Evolutionary conservation across 176 grass and related monocot species (phyloP), one percentile per base, ranked within the genome.

Genomic region (Carex myosuroides): DNA sequence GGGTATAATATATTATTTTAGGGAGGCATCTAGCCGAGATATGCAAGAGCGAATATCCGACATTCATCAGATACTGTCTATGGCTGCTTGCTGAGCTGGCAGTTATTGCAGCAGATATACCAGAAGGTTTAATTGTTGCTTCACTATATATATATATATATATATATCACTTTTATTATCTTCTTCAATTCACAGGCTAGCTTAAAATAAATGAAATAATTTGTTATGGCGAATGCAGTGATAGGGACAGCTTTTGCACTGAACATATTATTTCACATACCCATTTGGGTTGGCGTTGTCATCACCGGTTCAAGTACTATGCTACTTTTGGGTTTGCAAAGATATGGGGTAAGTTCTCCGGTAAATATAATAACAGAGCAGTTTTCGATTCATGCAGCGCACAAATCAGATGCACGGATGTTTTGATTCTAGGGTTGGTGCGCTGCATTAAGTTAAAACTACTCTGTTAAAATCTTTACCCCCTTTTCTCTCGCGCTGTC

Each of bases 231-330:
- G 20, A 61, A 82, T 50, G 20, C 80, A 82, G 80, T 82, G 80
- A 82, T 82, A 17, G 80, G 80, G 21, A 82, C 80, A 77, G 95
- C 91, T n/a, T 98, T 98, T 48, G 91, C 92, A 60, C 87, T 98
- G 79, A 91, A 98, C 59, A 87, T 95, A 22, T 59, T 98, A 60
- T 98, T 98, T 57, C 89, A 84, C 58, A 98, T 98, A 29, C 95
- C 95, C 0, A 26, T 98, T 10, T 98, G 95, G 95, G 85, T 63
- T 12, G 95, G 95, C 20, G 95, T 98, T 66, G 92, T 98, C 18
- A 98, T 98, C 80, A 94, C 95, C 8, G 95, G 95, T 10, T 78
- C 90, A 17, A 98, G 95, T 69, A 95, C 95, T 33, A 86, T 98
- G 0, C 74, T 98, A 5, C 91, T 98, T 1, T 85, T 98, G 4